Evolutionary conservation across 306 rosid genomes (phyloP).

Genomic region (Vigna mungo): DNA sequence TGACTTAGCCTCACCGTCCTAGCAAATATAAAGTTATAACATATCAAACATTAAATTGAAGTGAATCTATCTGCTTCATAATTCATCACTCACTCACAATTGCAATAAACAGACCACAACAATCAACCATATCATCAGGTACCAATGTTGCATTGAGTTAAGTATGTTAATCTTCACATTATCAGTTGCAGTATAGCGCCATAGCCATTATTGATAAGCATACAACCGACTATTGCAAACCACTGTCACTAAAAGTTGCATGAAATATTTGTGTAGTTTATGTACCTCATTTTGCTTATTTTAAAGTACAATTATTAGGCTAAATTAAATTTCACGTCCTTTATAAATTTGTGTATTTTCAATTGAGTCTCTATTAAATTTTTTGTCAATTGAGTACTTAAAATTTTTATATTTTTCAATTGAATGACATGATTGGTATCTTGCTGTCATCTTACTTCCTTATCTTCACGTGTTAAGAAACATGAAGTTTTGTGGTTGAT

Average conservation of each 20-base stretch:
- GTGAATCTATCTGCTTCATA: conserved; percentile 18
- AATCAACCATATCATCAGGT: conserved; percentile 2
- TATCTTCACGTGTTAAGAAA: too few species aligned
- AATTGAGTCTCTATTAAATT: too few species aligned
- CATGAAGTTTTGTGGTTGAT: too few species aligned
- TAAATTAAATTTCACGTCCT: too few species aligned
- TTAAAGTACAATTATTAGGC: background rate
- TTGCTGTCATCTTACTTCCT: too few species aligned
- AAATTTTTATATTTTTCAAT: too few species aligned
- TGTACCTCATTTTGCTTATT: conserved; percentile 19
- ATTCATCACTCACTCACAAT: conserved; percentile 25
- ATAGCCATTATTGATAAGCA: background rate
- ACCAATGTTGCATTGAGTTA: conserved; percentile 21
- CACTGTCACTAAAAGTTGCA: conserved; percentile 15
- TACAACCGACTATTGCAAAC: conserved; percentile 12
- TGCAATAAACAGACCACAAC: conserved; percentile 12
- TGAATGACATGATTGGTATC: too few species aligned
- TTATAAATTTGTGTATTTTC: too few species aligned
- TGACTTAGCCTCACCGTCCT: conserved; percentile 68
- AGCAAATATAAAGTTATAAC: conserved; percentile 36
- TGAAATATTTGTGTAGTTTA: conserved; percentile 32
- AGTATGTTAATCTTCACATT: conserved; percentile 16
- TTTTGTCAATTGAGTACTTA: too few species aligned
- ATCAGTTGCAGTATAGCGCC: conserved; percentile 6
- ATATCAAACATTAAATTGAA: conserved; percentile 18